phyloP scores from a whole-genome alignment of 495 filamentous ascomycete species.

The Halenospora varia region DNA sequence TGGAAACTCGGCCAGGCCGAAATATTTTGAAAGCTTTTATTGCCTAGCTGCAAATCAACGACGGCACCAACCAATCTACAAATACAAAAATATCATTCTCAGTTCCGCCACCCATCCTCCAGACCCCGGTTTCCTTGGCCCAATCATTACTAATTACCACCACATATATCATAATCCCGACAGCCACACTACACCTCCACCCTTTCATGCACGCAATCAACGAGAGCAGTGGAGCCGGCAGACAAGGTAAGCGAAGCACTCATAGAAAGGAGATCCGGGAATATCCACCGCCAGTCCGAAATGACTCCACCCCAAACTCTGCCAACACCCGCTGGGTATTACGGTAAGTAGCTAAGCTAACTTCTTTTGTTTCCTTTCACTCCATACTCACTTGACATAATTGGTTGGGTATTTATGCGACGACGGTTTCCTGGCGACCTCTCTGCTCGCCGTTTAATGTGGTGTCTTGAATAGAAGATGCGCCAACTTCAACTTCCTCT shows the following conservation, averaged over 20 bases:
- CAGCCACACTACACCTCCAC: background rate
- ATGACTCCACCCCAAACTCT: constrained; percentile 10
- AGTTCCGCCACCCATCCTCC: background rate
- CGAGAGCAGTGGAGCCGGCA: background rate
- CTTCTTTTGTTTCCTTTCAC: background rate
- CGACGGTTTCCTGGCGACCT: constrained; percentile 19
- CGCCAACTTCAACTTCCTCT: constrained; percentile 16
- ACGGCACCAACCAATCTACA: background rate
- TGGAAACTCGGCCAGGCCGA: too few relatives aligned
- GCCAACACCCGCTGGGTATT: background rate
- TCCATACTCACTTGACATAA: background rate
- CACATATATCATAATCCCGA: background rate
- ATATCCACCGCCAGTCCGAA: constrained; percentile 22
- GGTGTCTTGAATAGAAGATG: constrained; percentile 17
- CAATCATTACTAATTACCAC: background rate
- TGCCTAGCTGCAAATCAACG: background rate
- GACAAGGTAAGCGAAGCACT: background rate
- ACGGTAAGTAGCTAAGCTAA: background rate
- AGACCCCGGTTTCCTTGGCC: background rate
- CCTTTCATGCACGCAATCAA: background rate
- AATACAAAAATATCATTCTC: background rate
- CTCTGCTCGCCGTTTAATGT: constrained; percentile 19
- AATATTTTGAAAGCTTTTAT: too few relatives aligned
- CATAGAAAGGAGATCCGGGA: constrained; percentile 17
- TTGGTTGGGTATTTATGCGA: constrained; percentile 6